Base-by-base conservation (phyloP, 1,284 basidiomycete genomes). In the Trichosporon sp. region DNA sequence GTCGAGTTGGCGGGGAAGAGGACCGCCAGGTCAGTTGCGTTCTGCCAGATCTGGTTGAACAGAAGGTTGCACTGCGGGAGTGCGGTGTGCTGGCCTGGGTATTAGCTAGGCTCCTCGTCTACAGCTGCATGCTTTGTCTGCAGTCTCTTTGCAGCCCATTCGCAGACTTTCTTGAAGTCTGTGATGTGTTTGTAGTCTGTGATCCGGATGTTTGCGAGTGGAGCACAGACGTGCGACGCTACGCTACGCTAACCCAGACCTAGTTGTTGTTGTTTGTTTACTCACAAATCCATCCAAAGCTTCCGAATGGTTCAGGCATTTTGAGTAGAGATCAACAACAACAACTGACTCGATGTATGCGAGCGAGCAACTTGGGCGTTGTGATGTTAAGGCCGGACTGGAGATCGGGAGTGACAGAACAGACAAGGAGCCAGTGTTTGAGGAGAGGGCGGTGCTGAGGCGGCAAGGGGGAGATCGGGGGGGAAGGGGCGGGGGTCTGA, bases 61-160 rank as follows among this genome's bases (percentile, higher is more conserved):
- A 81, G 77, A 59, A 83, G 71, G 68, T 82, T 83, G 70, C 82
- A 83, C 57, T 79, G 72, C 0, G 81, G 79, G 10, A 81, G 66
- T 0, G 77, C 75, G 1, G 81, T 71, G 62, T 78, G 73, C 11
- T 68, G 65, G 65, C 77, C 76, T 78, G 72, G 6, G 6, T 23
- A 33, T 49, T 29, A 32, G 61, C 29, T 29, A 19, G 8, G 32
- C 7, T 25, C 16, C 16, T 25, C 9, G 29, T 29, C n/a, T n/a
- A n/a, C n/a, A n/a, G n/a, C n/a, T n/a, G n/a, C n/a, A n/a, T n/a
- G n/a, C n/a, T n/a, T n/a, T n/a, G n/a, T n/a, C n/a, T n/a, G n/a
- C n/a, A n/a, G n/a, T n/a, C n/a, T n/a, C n/a, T n/a, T n/a, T n/a
- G n/a, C n/a, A n/a, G n/a, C n/a, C n/a, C n/a, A n/a, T n/a, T n/a